Conservation (phyloP, 129 eudicot species). For the Flaveria sonorensis region DNA sequence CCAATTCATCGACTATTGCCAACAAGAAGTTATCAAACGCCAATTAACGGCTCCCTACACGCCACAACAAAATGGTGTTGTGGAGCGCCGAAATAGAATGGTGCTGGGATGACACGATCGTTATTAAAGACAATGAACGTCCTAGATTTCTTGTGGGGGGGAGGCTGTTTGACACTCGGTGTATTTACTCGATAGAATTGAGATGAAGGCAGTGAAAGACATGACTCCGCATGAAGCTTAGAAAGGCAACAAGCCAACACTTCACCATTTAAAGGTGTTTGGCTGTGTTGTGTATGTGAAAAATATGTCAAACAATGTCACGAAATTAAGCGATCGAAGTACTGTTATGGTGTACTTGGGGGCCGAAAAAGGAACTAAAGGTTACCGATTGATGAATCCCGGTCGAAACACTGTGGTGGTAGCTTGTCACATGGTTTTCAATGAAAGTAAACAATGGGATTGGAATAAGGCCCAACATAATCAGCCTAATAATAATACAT, state of each 20-base stretch:
- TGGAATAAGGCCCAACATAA: no score
- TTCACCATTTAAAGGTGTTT: neutral
- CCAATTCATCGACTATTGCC: neutral
- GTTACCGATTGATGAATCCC: no score
- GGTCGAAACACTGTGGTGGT: no score
- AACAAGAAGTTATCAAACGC: neutral
- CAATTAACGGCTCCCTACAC: neutral
- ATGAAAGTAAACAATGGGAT: no score
- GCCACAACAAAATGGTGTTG: neutral
- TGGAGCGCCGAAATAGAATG: neutral
- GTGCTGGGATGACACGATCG: neutral
- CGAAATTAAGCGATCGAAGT: no score
- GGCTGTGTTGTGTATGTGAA: neutral
- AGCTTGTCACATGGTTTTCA: no score
- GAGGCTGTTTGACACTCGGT: neutral
- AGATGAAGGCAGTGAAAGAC: neutral
- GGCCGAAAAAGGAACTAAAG: no score
- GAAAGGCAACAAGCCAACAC: neutral
- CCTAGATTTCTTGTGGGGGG: neutral
- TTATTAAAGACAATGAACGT: neutral
- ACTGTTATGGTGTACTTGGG: no score
- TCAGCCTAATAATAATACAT: no score
- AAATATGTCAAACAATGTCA: neutral
- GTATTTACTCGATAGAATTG: neutral
- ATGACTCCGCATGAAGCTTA: slow-evolving; percentile 6